Evolutionary conservation across 148 eudicot genomes (phyloP), one percentile per base, ranked within the genome.

Genomic region (Fagopyrum esculentum): DNA sequence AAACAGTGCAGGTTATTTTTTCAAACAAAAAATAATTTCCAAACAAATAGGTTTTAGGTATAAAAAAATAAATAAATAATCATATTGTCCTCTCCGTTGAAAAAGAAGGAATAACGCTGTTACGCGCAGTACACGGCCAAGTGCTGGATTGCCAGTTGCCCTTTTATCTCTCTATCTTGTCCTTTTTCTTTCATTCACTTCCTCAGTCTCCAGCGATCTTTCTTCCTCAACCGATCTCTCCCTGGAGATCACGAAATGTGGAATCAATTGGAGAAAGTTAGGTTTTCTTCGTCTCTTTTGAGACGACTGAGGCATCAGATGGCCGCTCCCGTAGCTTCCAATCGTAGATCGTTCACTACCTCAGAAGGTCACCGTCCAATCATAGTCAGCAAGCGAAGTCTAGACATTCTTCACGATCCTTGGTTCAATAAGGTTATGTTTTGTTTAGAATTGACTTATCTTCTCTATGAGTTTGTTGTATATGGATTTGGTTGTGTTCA

Each of bases 401-500:
- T 92, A 68, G 98, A 95, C 51, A 92, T 95, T 81, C 98, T 95
- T 69, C 98, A 95, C 52, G 97, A 95, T 90, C 98, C 98, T 10
- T 95, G 93, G 97, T 95, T 89, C 83, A 95, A 95, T 78, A 95
- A 90, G 96, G 98, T 95, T 12, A 22, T 22, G 26, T 22, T 22
- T 22, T 22, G 15, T 29, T 12, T 22, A 9, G 59, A 66, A 60
- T 9, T 15, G 52, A 11, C n/a, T 30, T 45, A 63, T n/a, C 49
- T 64, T 49, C 3, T 49, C 12, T 10, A 29, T 61, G 40, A 11
- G 68, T 3, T 61, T 40, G 40, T 1, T 13, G 46, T 49, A 12
- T 49, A 49, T 66, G 45, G 16, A 10, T 30, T 35, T 63, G 40
- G 44, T 12, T 11, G 43, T 60, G 69, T 16, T 63, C 30, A 35